phyloP scores from a whole-genome alignment of 2,329 filamentous ascomycete species.

The Ceratocystis destructans region DNA sequence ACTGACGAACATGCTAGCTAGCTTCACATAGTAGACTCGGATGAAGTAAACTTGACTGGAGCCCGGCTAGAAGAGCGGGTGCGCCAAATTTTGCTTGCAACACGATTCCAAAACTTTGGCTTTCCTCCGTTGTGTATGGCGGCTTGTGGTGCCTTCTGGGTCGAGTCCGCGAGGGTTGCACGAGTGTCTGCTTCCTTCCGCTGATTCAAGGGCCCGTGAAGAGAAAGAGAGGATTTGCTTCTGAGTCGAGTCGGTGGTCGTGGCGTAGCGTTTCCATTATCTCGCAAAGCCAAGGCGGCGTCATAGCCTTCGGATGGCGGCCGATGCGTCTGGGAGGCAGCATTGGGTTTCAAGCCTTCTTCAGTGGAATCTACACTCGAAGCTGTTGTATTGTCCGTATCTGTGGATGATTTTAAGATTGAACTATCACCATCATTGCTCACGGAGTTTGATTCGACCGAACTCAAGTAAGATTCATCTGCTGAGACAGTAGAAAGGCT shows the following conservation, averaged over 20 bases:
- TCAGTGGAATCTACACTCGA: background rate
- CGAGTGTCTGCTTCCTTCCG: background rate
- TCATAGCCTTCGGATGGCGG: conserved; percentile 6
- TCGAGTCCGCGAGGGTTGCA: background rate
- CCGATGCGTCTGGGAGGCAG: background rate
- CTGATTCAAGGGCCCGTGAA: background rate
- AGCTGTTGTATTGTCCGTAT: background rate
- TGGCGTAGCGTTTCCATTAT: conserved; percentile 7
- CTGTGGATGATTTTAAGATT: background rate
- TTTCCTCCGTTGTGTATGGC: conserved; percentile 11
- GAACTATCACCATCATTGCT: conserved; percentile 4
- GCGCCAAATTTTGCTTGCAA: conserved; percentile 13
- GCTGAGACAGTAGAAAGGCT: background rate
- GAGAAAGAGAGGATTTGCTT: conserved; percentile 5
- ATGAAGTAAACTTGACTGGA: background rate
- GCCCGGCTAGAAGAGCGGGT: background rate
- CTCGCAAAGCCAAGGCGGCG: conserved; percentile 7
- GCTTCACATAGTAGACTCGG: background rate
- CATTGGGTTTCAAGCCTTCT: background rate
- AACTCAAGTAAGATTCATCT: background rate
- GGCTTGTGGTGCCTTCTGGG: background rate
- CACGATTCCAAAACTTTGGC: conserved; percentile 15
- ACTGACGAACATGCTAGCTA: background rate
- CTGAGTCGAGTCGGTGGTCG: conserved; percentile 1
- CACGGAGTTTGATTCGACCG: background rate